Evolutionary conservation across 768 basidiomycete species (phyloP).

Genomic region (Serendipita sp.): DNA sequence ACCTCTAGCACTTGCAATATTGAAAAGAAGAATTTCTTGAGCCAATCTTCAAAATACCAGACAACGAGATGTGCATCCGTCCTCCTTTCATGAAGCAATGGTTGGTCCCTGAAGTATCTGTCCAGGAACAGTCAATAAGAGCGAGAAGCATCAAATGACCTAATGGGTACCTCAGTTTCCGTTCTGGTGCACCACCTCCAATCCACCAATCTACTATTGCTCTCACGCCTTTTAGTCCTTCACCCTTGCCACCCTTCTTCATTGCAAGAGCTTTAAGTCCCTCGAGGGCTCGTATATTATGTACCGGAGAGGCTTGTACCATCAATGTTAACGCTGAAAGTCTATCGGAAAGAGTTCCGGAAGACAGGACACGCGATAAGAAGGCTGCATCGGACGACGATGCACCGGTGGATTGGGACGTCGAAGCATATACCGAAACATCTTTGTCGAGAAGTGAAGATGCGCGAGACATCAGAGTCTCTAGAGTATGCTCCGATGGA

Average conservation of each 20-base stretch:
- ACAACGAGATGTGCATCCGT: slow-evolving; percentile 59
- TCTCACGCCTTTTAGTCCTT: slow-evolving; percentile 75
- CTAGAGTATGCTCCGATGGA: slow-evolving; percentile 29
- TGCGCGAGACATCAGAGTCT: slow-evolving; percentile 31
- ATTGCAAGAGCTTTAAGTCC: slow-evolving; percentile 61
- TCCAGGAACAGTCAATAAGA: background rate
- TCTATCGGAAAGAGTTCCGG: slow-evolving; percentile 82
- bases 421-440: slow-evolving; percentile 28
- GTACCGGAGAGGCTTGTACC: slow-evolving; percentile 65
- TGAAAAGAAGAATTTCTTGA: slow-evolving; percentile 93
- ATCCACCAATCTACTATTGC: slow-evolving; percentile 97
- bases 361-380: slow-evolving; percentile 66
- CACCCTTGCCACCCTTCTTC: slow-evolving; percentile 77
- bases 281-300: slow-evolving; percentile 69
- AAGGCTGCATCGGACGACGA: slow-evolving; percentile 57
- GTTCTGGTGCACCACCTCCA: slow-evolving; percentile 74
- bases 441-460: slow-evolving; percentile 30
- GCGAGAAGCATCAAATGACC: background rate
- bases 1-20: slow-evolving; percentile 84
- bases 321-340: slow-evolving; percentile 81
- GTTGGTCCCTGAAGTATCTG: slow-evolving; percentile 87
- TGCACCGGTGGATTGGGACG: slow-evolving; percentile 15
- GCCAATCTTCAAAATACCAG: slow-evolving; percentile 94
- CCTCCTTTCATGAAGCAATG: slow-evolving; percentile 41
- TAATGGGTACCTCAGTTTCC: slow-evolving; percentile 63